Evolutionary conservation across 129 eudicot genomes (phyloP).

Genomic region (Saposhnikovia divaricata): DNA sequence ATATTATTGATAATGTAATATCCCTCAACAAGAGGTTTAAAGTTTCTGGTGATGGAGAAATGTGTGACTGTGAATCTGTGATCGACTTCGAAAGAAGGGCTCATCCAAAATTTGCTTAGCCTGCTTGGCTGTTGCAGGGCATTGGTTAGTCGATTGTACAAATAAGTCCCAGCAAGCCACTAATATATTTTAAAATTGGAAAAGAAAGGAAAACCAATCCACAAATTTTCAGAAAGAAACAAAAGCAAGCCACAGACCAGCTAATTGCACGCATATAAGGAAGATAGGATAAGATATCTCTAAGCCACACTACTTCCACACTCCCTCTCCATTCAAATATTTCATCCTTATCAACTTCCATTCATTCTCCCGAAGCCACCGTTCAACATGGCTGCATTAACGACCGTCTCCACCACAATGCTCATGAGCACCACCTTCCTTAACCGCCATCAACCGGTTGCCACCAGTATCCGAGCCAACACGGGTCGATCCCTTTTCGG

Average conservation of each 20-base stretch:
- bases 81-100: neutral
- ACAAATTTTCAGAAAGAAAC: no score
- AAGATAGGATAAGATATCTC: neutral
- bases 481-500: slow-evolving; percentile 25
- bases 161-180: neutral
- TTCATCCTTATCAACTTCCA: neutral
- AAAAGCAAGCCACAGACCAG: neutral
- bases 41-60: neutral
- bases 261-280: neutral
- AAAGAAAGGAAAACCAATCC: no score
- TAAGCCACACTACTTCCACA: neutral
- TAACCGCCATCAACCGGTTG: slow-evolving; percentile 27
- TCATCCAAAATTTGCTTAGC: neutral
- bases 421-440: slow-evolving; percentile 43
- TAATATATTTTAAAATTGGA: no score
- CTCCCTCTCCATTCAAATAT: neutral
- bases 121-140: neutral
- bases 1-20: no score
- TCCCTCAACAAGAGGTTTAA: neutral
- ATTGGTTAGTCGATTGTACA: neutral
- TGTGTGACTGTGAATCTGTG: neutral
- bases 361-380: slow-evolving; percentile 1
- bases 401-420: slow-evolving; percentile 38
- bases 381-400: slow-evolving; percentile 20
- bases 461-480: slow-evolving; percentile 16